phyloP scores from a whole-genome alignment of 2,329 filamentous ascomycete genomes.

The Stemphylium vesicarium region DNA sequence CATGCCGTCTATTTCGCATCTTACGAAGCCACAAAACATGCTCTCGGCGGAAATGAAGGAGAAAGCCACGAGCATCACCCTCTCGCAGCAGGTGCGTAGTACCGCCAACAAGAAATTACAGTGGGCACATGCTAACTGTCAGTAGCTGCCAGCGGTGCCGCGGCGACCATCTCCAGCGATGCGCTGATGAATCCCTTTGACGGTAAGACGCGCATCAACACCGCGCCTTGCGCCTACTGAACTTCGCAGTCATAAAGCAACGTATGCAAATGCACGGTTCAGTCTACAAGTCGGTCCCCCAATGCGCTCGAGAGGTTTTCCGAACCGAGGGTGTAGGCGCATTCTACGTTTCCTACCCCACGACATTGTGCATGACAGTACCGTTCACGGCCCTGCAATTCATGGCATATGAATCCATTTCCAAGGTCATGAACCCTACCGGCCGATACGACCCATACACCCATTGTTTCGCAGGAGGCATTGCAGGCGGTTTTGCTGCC shows the following conservation, averaged over 20 bases:
- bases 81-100: constrained; percentile 77
- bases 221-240: constrained; percentile 23
- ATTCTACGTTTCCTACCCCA: constrained; percentile 98
- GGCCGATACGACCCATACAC: constrained; percentile 90
- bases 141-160: constrained; percentile 86
- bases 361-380: constrained; percentile 97
- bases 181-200: constrained; percentile 99
- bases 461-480: constrained; percentile 88
- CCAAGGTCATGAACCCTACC: constrained; percentile 86
- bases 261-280: constrained; percentile 98
- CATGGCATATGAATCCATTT: constrained; percentile 95
- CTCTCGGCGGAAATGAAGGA: constrained; percentile 88
- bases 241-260: constrained; percentile 86
- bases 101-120: background rate
- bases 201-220: constrained; percentile 63
- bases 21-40: constrained; percentile 95
- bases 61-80: constrained; percentile 91
- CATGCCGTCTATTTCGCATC: constrained; percentile 99
- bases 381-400: constrained; percentile 98
- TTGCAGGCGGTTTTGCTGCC: constrained; percentile 92
- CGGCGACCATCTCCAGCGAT: constrained; percentile 95
- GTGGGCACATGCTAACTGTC: constrained; percentile 43
- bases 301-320: constrained; percentile 90
- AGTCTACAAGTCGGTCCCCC: constrained; percentile 82
- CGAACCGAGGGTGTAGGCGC: constrained; percentile 84